A percentile compares a stretch with the other conserved stretches of the same genome.
These are phyloP conservation scores for Graphiopsis chlorocephala DNA, from an alignment of 2,329 filamentous ascomycete genomes.

Conservation along the genomic window DNA sequence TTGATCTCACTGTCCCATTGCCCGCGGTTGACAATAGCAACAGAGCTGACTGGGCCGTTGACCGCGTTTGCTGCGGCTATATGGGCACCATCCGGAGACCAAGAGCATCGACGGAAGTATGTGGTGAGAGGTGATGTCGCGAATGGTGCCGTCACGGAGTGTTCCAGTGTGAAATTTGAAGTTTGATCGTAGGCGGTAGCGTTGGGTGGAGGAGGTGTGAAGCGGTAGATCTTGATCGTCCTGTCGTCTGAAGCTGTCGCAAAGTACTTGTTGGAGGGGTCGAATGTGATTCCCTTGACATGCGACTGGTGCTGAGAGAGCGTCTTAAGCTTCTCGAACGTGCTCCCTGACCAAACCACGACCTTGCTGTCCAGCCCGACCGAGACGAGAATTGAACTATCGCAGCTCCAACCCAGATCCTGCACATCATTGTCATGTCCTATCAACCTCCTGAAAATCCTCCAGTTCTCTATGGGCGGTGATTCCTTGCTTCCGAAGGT, in stretches of 20 bases:
- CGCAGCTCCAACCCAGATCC: conserved; percentile 93
- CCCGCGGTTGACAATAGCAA: conserved; percentile 89
- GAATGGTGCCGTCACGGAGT: conserved; percentile 86
- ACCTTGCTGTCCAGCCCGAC: conserved; percentile 97
- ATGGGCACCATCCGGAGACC: conserved; percentile 95
- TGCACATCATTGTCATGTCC: conserved; percentile 99
- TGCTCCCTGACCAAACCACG: conserved; percentile 96
- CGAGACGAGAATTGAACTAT: conserved; percentile 92
- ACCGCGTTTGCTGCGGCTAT: conserved; percentile 96
- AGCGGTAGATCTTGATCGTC: conserved; percentile 94
- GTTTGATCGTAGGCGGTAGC: conserved; percentile 92
- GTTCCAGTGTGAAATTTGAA: conserved; percentile 93
- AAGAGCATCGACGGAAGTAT: conserved; percentile 93
- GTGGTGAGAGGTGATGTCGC: conserved; percentile 90
- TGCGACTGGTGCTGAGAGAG: conserved; percentile 91
- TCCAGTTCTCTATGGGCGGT: conserved; percentile 95
- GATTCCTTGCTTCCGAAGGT: conserved; percentile 86
- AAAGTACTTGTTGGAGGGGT: conserved; percentile 98
- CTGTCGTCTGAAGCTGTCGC: conserved; percentile 96
- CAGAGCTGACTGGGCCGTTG: conserved; percentile 94
- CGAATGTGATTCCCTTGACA: conserved; percentile 97
- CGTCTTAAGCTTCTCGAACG: conserved; percentile 96
- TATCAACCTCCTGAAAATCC: conserved; percentile 86
- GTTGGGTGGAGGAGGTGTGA: conserved; percentile 85
- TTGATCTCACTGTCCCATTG: conserved; percentile 97